A percentile compares a stretch with the other conserved stretches of the same genome.
Conservation (phyloP, 371 early-diverging fungal genomes). For the Globomyces sp. region DNA sequence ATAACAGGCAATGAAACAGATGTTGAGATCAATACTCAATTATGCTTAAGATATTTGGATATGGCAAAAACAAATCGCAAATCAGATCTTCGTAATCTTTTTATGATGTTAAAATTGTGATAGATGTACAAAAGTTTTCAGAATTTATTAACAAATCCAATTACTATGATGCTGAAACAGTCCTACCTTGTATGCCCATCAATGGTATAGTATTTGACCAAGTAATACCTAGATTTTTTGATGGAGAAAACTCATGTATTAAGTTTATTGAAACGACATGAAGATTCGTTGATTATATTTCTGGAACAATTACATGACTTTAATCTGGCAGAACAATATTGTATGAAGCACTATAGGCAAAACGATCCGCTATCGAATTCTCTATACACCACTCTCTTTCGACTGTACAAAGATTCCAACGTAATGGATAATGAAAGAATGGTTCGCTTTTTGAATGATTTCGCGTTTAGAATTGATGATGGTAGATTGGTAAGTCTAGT, state of each 20-base stretch:
- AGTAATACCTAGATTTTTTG: conserved; percentile 43
- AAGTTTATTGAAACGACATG: conserved; percentile 79
- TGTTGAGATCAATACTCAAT: conserved; percentile 75
- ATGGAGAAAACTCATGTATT: conserved; percentile 82
- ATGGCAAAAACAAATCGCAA: conserved; percentile 41
- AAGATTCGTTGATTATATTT: conserved; percentile 81
- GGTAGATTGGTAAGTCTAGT: background rate
- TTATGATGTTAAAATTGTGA: background rate
- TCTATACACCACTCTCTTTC: conserved; percentile 65
- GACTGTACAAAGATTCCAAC: conserved; percentile 60
- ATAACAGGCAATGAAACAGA: conserved; percentile 63
- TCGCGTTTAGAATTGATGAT: background rate
- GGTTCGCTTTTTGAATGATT: background rate
- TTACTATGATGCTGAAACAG: background rate
- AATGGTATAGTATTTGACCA: background rate
- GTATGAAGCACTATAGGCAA: conserved; percentile 63
- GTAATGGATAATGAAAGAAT: background rate
- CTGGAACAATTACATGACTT: conserved; percentile 74
- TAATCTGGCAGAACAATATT: conserved; percentile 78
- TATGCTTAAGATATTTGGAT: conserved; percentile 69
- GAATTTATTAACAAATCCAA: conserved; percentile 4
- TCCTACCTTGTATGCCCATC: background rate
- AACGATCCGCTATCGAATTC: conserved; percentile 53
- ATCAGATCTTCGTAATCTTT: background rate
- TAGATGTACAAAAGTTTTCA: background rate